phyloP scores from a whole-genome alignment of 2,329 filamentous ascomycete species.

The Pseudogymnoascus sp. region DNA sequence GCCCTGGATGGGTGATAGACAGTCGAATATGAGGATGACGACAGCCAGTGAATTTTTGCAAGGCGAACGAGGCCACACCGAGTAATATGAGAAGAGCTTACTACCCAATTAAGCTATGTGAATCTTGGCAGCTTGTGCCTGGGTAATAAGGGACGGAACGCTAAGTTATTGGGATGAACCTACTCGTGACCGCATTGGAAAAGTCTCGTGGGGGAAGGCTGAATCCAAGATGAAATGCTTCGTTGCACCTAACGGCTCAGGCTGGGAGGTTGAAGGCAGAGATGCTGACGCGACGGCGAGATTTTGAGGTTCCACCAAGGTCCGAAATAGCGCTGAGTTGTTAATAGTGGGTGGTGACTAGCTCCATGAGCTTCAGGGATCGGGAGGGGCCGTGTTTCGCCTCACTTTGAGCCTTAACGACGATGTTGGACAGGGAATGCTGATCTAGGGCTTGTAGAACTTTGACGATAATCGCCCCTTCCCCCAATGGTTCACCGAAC shows the following conservation, averaged over 20 bases:
- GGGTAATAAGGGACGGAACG: background rate
- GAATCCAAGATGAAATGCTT: background rate
- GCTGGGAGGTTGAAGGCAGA: background rate
- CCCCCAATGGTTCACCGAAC: background rate
- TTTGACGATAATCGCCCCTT: background rate
- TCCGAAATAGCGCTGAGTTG: background rate
- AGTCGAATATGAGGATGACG: background rate
- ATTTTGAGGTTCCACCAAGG: background rate
- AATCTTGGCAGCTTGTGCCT: background rate
- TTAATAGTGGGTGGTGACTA: background rate
- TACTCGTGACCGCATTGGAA: background rate
- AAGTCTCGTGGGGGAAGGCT: background rate
- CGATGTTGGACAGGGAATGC: background rate
- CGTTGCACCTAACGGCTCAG: background rate
- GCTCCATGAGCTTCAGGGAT: conserved; percentile 3
- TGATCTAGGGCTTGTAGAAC: background rate
- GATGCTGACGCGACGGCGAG: background rate
- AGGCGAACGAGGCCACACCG: conserved; percentile 4
- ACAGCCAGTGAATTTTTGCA: background rate
- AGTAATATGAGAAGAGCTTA: conserved; percentile 2
- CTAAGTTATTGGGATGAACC: background rate
- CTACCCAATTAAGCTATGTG: background rate
- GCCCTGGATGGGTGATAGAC: conserved; percentile 2
- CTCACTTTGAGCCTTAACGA: conserved; percentile 2
- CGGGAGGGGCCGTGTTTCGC: conserved; percentile 7